phyloP scores from a whole-genome alignment of 148 eudicot genomes.

The Linanthus parryae region DNA sequence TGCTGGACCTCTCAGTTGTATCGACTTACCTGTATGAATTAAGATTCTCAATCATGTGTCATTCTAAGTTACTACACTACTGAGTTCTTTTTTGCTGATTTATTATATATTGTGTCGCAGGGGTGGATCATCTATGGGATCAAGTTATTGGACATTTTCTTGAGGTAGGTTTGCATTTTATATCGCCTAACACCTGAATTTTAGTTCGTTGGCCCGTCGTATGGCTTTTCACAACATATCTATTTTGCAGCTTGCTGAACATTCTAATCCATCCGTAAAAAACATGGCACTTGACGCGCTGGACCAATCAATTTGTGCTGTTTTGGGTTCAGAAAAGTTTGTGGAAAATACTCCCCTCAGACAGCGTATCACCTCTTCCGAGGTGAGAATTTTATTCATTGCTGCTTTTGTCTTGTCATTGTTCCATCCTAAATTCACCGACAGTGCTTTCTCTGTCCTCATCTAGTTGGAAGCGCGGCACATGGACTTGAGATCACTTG shows the following conservation, averaged over 20 bases:
- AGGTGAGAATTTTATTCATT: constrained; percentile 28
- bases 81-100: constrained; percentile 1
- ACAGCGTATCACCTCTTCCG: constrained; percentile 29
- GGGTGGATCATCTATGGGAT: constrained; percentile 97
- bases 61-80: constrained; percentile 5
- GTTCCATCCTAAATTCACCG: background rate
- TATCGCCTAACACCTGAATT: background rate
- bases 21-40: background rate
- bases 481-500: constrained; percentile 57
- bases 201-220: constrained; percentile 5
- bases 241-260: constrained; percentile 71
- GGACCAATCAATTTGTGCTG: constrained; percentile 90
- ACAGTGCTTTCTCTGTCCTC: constrained; percentile 2
- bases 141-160: constrained; percentile 76
- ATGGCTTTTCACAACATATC: too few relatives aligned
- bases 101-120: constrained; percentile 29
- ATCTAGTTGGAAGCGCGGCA: constrained; percentile 34
- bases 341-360: constrained; percentile 40
- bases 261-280: constrained; percentile 61
- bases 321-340: constrained; percentile 80
- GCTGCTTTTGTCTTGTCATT: background rate
- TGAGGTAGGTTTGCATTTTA: constrained; percentile 45
- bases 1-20: constrained; percentile 3
- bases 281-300: constrained; percentile 84
- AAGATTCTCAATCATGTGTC: background rate